These are phyloP conservation scores for Saccharomyces hybrid DNA, from an alignment of 1,139 yeast species.

Conservation along the genomic window DNA sequence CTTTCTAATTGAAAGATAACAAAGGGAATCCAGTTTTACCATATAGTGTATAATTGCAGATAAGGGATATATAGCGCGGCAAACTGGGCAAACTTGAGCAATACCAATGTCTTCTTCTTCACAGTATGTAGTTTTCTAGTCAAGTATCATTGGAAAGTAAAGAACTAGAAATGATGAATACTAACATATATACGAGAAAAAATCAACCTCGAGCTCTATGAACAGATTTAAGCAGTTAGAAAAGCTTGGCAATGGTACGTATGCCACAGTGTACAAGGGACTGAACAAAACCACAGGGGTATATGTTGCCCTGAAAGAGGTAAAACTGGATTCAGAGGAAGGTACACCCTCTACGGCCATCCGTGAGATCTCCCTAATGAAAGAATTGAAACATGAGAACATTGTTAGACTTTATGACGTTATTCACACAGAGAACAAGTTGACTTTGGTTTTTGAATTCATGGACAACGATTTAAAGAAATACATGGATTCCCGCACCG, in stretches of 20 bases:
- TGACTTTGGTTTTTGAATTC: conserved; percentile 85
- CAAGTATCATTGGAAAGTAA: not conserved
- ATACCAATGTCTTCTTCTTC: not conserved
- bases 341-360: conserved; percentile 98
- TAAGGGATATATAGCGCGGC: not conserved
- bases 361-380: conserved; percentile 92
- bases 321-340: conserved; percentile 89
- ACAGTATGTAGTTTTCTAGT: not conserved
- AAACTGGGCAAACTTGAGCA: not conserved
- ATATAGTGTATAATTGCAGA: not conserved
- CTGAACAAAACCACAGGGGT: conserved; percentile 88
- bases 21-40: not conserved
- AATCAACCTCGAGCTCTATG: not conserved
- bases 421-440: conserved; percentile 91
- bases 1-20: not conserved
- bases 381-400: conserved; percentile 89
- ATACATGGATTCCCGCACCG: conserved; percentile 67
- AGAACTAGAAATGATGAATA: not conserved
- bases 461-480: conserved; percentile 92
- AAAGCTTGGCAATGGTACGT: conserved; percentile 94
- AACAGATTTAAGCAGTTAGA: conserved; percentile 46
- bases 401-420: conserved; percentile 91
- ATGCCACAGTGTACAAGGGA: conserved; percentile 96
- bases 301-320: conserved; percentile 89
- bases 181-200: conserved; percentile 7